A percentile compares a stretch with the other conserved stretches of the same genome.
Evolutionary conservation across 257 asterid genomes (phyloP).

Genomic region (Jaltomata sinuosa): DNA sequence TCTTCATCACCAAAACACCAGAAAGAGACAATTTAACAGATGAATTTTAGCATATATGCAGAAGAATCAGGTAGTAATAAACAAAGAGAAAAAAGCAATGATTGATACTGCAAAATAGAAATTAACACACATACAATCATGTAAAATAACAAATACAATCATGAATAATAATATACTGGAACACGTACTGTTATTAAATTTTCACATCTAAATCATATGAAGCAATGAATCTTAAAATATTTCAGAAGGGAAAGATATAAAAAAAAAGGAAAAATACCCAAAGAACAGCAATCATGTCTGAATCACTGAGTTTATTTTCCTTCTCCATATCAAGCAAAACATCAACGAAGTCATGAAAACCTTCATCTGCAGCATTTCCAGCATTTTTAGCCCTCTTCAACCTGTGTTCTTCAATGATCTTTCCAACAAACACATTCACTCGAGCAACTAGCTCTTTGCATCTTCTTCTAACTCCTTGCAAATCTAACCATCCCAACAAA

Average conservation of each 20-base stretch:
- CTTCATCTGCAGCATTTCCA: conserved; percentile 3
- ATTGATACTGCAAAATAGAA: background rate
- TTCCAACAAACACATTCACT: conserved; percentile 48
- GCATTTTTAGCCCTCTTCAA: conserved; percentile 11
- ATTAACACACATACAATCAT: background rate
- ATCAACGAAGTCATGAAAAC: conserved; percentile 53
- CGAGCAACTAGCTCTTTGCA: conserved; percentile 32
- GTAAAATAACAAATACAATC: too few relatives aligned
- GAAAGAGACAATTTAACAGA: conserved; percentile 9
- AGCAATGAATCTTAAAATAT: background rate
- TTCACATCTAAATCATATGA: accelerated
- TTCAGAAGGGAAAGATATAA: background rate
- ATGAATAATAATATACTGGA: too few relatives aligned
- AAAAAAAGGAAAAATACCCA: conserved; percentile 43
- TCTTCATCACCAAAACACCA: conserved; percentile 23
- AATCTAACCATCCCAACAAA: conserved; percentile 50
- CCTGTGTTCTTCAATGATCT: conserved; percentile 55
- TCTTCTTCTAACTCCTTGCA: conserved; percentile 63
- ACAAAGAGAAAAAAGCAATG: background rate
- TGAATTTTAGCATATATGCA: background rate
- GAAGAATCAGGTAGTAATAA: background rate
- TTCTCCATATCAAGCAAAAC: conserved; percentile 64
- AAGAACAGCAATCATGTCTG: conserved; percentile 75
- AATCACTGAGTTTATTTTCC: conserved; percentile 41
- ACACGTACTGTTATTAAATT: too few relatives aligned